phyloP scores from a whole-genome alignment of 371 early-diverging fungal genomes.

The Blakeslea trispora region DNA sequence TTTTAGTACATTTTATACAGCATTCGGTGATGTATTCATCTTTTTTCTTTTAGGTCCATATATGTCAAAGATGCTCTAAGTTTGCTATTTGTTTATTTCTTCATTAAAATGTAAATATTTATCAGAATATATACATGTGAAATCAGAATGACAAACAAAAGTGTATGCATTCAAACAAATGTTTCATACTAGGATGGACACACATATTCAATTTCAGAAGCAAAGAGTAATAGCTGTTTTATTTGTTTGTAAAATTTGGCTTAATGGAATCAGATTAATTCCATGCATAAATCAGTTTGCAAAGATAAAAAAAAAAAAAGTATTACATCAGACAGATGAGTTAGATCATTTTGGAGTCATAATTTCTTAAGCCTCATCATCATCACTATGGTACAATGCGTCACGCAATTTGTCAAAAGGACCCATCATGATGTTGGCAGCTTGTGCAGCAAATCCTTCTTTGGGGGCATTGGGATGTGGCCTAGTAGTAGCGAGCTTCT shows the following conservation, averaged over 20 bases:
- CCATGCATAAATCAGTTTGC: too few species aligned
- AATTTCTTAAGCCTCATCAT: too few species aligned
- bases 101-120: not conserved
- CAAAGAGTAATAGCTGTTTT: too few species aligned
- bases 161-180: too few species aligned
- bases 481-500: not conserved
- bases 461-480: not conserved
- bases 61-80: slow-evolving; percentile 86
- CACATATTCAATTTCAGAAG: not conserved
- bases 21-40: not conserved
- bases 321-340: too few species aligned
- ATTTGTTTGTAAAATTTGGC: not conserved
- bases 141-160: too few species aligned
- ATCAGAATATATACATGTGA: too few species aligned
- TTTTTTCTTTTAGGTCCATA: slow-evolving; percentile 70
- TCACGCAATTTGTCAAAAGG: not conserved
- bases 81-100: not conserved
- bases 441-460: not conserved
- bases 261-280: not conserved
- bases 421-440: not conserved
- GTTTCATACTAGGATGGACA: too few species aligned
- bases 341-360: too few species aligned
- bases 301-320: too few species aligned
- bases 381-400: not conserved
- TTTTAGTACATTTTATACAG: too few species aligned